These are phyloP conservation scores for Podaxis sp. DNA, from an alignment of 768 basidiomycete genomes.

Conservation along the genomic window DNA sequence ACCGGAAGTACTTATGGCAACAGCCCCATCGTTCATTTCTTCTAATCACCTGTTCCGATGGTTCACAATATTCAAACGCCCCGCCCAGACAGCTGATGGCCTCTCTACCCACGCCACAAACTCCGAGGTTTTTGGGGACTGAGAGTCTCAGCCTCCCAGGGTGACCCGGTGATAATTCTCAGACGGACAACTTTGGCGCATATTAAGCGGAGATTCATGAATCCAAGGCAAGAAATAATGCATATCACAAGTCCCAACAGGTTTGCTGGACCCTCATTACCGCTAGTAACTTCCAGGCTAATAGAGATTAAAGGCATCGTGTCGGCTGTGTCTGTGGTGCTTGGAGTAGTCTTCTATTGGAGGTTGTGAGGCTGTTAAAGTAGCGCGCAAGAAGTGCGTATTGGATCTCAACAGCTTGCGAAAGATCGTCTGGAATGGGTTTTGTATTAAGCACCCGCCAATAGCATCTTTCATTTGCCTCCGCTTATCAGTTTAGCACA, in stretches of 20 bases:
- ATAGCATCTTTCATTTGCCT: neutral
- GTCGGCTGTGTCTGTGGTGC: neutral
- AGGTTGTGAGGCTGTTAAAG: neutral
- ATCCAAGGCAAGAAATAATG: neutral
- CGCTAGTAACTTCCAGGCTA: neutral
- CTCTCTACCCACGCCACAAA: neutral
- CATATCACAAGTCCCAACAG: neutral
- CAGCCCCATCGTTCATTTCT: neutral
- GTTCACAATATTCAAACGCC: neutral
- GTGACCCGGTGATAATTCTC: neutral
- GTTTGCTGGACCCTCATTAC: neutral
- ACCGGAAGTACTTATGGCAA: neutral
- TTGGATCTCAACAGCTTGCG: conserved; percentile 1
- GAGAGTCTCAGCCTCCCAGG: neutral
- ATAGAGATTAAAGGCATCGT: neutral
- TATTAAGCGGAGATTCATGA: neutral
- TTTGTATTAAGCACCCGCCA: neutral
- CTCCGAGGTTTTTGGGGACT: neutral
- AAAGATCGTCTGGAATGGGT: conserved; percentile 2
- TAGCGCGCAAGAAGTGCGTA: neutral
- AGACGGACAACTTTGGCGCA: neutral
- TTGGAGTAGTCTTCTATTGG: neutral
- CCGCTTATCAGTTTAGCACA: neutral
- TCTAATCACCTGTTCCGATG: neutral
- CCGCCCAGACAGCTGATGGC: neutral